Evolutionary conservation across 192 early-diverging fungal species (phyloP).

Genomic region (Coemansia sp.): DNA sequence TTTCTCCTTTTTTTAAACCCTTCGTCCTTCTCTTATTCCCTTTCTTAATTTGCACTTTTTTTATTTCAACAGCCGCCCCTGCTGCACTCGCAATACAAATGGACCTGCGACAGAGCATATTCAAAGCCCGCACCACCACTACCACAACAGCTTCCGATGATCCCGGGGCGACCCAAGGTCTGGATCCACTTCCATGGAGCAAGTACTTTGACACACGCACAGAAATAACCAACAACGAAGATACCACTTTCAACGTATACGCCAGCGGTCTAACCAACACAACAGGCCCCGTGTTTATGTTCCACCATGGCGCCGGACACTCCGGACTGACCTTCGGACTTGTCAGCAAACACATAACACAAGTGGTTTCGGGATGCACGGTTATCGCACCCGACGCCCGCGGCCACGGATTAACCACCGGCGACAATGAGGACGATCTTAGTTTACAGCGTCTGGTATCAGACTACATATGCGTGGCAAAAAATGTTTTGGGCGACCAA

Average conservation of each 20-base stretch:
- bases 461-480: constrained; percentile 58
- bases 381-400: constrained; percentile 69
- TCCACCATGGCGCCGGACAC: constrained; percentile 83
- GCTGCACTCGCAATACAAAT: background rate
- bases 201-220: constrained; percentile 59
- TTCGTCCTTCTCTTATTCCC: background rate
- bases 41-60: background rate
- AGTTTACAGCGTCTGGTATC: constrained; percentile 59
- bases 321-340: constrained; percentile 69
- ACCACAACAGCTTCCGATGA: constrained; percentile 16
- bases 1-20: too few relatives aligned
- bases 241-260: constrained; percentile 54
- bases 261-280: constrained; percentile 22
- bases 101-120: constrained; percentile 52
- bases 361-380: constrained; percentile 31
- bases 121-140: constrained; percentile 41
- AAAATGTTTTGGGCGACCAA: constrained; percentile 51
- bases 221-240: constrained; percentile 29
- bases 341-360: constrained; percentile 54
- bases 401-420: constrained; percentile 64
- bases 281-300: constrained; percentile 64
- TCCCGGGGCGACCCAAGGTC: background rate
- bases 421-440: constrained; percentile 55
- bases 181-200: constrained; percentile 54
- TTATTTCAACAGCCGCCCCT: background rate